Evolutionary conservation across 2,329 filamentous ascomycete genomes (phyloP), one percentile per base, ranked within the genome.

Genomic region (Trichophyton benhamiae): DNA sequence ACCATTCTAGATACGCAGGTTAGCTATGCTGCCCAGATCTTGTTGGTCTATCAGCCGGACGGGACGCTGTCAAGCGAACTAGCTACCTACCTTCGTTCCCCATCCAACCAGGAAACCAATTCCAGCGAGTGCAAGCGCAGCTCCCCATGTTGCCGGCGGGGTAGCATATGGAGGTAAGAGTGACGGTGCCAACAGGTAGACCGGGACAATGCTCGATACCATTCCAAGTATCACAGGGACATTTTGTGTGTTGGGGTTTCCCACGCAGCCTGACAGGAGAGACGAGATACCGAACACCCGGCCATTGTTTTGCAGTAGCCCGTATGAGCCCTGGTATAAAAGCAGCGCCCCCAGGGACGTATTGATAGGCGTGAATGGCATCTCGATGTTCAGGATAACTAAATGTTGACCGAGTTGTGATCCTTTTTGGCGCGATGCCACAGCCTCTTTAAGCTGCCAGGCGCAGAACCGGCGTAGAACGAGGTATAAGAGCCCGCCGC

Each of bases 1-100:
- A 57, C 72, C 75, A 65, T 74, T 75, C 77, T 79, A 61, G 22
- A 30, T 44, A 25, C 58, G 20, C 25, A n/a, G 46, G 46, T 44
- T 44, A 9, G 15, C 52, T 27, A 62, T 49, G 57, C 53, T 57
- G 44, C 15, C 44, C 49, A 48, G 58, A 44, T 59, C 52, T 41
- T 60, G 9, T 13, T 20, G 8, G n/a, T 25, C 9, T 22, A 15
- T 38, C 30, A n/a, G 25, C 13, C 17, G 9, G 15, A 53, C 11
- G n/a, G 25, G 8, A 27, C 9, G n/a, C 41, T 44, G 3, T 44
- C 1, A 5, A 20, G 20, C 7, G 25, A 25, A 67, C 67, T 36
- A 22, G 67, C 67, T 65, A 80, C 79, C 72, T 65, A 80, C 79
- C 72, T 80, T 81, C 15, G 80, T 81, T 15, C 80, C 80, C 76